Conservation (phyloP, 345 rosid species). For the Bruguiera parviflora region DNA sequence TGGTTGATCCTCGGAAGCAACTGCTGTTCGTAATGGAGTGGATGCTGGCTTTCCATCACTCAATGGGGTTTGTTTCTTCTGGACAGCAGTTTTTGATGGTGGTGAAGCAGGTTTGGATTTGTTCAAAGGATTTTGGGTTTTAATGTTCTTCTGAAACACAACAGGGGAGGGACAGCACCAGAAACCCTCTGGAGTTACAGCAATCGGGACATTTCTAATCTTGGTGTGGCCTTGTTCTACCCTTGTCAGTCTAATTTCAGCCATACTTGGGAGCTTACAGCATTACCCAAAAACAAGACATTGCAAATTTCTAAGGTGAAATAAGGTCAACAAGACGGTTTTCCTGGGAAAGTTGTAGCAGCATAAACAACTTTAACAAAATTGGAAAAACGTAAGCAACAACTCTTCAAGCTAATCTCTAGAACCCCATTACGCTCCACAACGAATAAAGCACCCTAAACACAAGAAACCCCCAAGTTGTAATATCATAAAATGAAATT, state of each 20-base stretch:
- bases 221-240: constrained; percentile 80
- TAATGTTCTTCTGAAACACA: constrained; percentile 76
- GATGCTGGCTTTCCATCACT: constrained; percentile 57
- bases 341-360: background rate
- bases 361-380: background rate
- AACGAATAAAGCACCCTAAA: background rate
- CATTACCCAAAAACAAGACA: constrained; percentile 24
- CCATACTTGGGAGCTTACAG: constrained; percentile 48
- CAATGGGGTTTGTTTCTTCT: constrained; percentile 42
- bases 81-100: constrained; percentile 46
- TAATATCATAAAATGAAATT: background rate
- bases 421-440: background rate
- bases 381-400: too few relatives aligned
- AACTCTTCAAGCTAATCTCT: background rate
- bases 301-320: constrained; percentile 3
- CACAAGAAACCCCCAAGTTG: background rate
- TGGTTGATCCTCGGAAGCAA: constrained; percentile 50
- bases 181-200: constrained; percentile 95
- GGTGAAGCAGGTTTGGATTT: constrained; percentile 65
- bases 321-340: constrained; percentile 6
- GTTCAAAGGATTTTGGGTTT: constrained; percentile 57
- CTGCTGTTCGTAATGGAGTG: constrained; percentile 46
- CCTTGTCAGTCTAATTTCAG: constrained; percentile 70
- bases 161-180: constrained; percentile 99
- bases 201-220: constrained; percentile 87